Evolutionary conservation across 768 basidiomycete species (phyloP).

Genomic region (Epithele typhae): DNA sequence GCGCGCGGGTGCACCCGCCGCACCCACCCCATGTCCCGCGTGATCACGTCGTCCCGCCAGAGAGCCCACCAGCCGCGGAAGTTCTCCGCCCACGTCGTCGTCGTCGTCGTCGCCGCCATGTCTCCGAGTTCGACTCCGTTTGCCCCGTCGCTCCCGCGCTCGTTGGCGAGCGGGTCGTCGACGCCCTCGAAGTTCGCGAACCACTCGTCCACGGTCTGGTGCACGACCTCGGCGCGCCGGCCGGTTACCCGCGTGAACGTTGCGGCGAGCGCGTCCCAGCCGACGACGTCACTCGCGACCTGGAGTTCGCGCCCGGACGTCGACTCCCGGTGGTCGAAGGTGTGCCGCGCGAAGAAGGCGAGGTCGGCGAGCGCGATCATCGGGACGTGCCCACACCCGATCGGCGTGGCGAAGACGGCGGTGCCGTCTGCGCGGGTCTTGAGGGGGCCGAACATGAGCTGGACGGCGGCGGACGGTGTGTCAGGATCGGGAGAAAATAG

Average conservation of each 20-base stretch:
- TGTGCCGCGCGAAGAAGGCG: conserved; percentile 27
- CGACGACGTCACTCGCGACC: conserved; percentile 23
- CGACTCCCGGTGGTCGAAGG: conserved; percentile 25
- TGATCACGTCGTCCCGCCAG: conserved; percentile 41
- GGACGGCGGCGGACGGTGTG: no score
- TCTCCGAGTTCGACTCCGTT: no score
- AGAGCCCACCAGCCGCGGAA: conserved; percentile 40
- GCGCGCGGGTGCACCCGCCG: conserved; percentile 33
- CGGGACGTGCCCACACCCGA: conserved; percentile 19
- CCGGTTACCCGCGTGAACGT: conserved; percentile 15
- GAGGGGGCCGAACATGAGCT: conserved; percentile 20
- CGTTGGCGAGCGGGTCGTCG: conserved; percentile 7
- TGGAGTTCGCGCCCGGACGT: conserved; percentile 24
- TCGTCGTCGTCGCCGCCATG: no score
- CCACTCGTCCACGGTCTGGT: conserved; percentile 12
- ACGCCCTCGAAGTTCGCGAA: conserved; percentile 4
- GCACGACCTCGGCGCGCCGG: conserved; percentile 1
- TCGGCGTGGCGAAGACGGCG: conserved; percentile 24
- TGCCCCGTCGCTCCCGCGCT: conserved; percentile 2
- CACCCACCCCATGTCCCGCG: conserved; percentile 42
- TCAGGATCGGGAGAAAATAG: no score
- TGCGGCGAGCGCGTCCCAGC: conserved; percentile 21
- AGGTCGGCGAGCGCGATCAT: conserved; percentile 29
- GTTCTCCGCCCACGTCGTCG: conserved; percentile 23
- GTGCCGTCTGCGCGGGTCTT: conserved; percentile 25